Evolutionary conservation across 371 early-diverging fungal genomes (phyloP), one percentile per base, ranked within the genome.

Genomic region (Zychaea mexicana): DNA sequence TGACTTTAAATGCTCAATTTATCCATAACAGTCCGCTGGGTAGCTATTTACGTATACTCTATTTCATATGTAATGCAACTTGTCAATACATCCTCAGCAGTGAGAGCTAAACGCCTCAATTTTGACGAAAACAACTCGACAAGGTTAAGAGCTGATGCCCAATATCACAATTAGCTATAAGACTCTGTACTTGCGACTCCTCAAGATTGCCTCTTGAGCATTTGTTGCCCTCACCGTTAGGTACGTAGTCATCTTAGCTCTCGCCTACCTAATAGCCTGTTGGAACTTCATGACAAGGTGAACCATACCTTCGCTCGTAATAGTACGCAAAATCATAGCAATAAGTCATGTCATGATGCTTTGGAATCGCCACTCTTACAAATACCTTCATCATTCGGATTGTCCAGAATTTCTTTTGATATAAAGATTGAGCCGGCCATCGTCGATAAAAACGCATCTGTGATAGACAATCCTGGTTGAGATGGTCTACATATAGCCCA

Each of bases 371-470:
- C 8, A 15, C 33, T 12, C 31, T 8, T 6, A n/a, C n/a, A 8
- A 3, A 24, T 45, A 24, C 32, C 4, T 52, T 30, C 49, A 30
- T 32, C 45, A 28, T 27, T 61, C 45, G 17, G 49, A 61, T 45
- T 32, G 17, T 6, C 8, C 61, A 15, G 52, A 5, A 6, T 45
- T 17, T 19, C 47, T 45, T 15, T 15, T 26, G n/a, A 52, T 47
- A 24, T 27, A 2, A 21, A 15, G 45, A 3, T n/a, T 12, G 38
- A 61, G 52, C 10, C 61, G 31, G 33, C 30, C 26, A n/a, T 61
- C 61, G 38, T 61, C 53, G 30, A 61, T 52, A 30, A 61, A 61
- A 13, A 61, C 52, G 33, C 60, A 60, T 1, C 49, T 61, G 15
- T 15, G 38, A 15, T 36, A 36, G 38, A 9, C 38, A 15, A 36